Base-by-base conservation (phyloP, 192 early-diverging fungal species). In the Rhizoclosmatium sp. region DNA sequence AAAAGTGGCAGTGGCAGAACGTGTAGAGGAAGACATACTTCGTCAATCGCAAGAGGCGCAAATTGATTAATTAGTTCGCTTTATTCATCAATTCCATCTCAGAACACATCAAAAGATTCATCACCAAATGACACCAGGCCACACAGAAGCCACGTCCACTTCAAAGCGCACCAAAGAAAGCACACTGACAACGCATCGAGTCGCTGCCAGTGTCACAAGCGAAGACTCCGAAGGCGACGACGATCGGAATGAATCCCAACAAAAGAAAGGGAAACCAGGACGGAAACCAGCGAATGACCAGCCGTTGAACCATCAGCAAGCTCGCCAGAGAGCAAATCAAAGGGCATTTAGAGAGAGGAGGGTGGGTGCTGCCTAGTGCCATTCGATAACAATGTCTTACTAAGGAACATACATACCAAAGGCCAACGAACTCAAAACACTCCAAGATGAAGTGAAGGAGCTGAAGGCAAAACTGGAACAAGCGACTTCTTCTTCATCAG, bases 271-370 rank as follows among this genome's bases (percentile, higher is more conserved):
- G 16, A 62, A 62, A 62, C 14, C 60, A 23, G 85, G 85, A 4
- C 78, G 86, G 44, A 86, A 86, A 67, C 82, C 81, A 39, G 7
- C 21, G 60, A 7, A 7, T 31, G 76, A 80, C 14, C 59, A 78
- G 83, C 82, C 3, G 86, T 78, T 56, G 3, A 83, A 82, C 69
- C 85, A 88, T 54, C 70, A 86, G 19, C 81, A 82, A 1, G 85
- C 85, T 2, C 85, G 85, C 65, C 87, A 88, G 70, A 74, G 87
- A 23, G 85, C 83, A 19, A 83, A 85, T 2, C 85, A 85, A 47
- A 58, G 83, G 3, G 85, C 85, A 7, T 87, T 83, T 62, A 49
- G 83, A 2, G 86, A 87, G 67, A 68, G 86, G 4, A 87, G 84
- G 71, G 83, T 86, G 65, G 69, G 21, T 62, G 10, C 19, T 56